phyloP scores from a whole-genome alignment of 768 basidiomycete species.

The Kwoniella heveanensis region DNA sequence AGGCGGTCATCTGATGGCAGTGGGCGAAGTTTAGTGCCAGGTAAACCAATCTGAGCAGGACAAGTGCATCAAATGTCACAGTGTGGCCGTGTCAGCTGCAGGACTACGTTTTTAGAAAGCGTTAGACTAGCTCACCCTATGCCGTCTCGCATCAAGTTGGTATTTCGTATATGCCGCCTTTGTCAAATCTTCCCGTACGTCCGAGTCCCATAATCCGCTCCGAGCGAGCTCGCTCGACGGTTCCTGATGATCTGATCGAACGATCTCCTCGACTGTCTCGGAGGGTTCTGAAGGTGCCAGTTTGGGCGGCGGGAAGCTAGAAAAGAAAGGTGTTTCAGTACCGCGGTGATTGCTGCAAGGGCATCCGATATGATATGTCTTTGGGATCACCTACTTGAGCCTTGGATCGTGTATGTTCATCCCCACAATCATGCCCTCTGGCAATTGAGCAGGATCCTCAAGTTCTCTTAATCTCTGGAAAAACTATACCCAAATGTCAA shows the following conservation, averaged over 20 bases:
- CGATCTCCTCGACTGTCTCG: constrained; percentile 38
- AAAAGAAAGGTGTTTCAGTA: neutral
- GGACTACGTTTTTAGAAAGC: neutral
- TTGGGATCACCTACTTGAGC: constrained; percentile 70
- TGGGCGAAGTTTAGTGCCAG: constrained; percentile 71
- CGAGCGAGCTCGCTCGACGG: constrained; percentile 67
- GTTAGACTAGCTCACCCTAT: constrained; percentile 62
- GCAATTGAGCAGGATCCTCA: constrained; percentile 68
- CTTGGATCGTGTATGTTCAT: constrained; percentile 83
- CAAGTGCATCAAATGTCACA: neutral
- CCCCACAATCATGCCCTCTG: constrained; percentile 75
- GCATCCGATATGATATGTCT: too few species aligned
- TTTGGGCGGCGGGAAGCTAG: constrained; percentile 77
- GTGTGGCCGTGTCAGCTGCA: neutral
- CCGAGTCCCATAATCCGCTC: constrained; percentile 71
- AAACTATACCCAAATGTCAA: constrained; percentile 59
- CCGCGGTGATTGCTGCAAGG: too few species aligned
- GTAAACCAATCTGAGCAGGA: constrained; percentile 66
- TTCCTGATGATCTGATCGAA: constrained; percentile 9
- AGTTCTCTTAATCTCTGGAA: constrained; percentile 68
- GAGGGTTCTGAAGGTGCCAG: constrained; percentile 62
- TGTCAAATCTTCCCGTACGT: constrained; percentile 61
- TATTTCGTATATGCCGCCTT: constrained; percentile 76
- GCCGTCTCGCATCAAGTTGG: constrained; percentile 79
- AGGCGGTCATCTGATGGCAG: constrained; percentile 77